Percentiles rank a stretch among this genome's conserved stretches.
Conservation (phyloP, 768 basidiomycete species). For the Albatrellus ellisii region DNA sequence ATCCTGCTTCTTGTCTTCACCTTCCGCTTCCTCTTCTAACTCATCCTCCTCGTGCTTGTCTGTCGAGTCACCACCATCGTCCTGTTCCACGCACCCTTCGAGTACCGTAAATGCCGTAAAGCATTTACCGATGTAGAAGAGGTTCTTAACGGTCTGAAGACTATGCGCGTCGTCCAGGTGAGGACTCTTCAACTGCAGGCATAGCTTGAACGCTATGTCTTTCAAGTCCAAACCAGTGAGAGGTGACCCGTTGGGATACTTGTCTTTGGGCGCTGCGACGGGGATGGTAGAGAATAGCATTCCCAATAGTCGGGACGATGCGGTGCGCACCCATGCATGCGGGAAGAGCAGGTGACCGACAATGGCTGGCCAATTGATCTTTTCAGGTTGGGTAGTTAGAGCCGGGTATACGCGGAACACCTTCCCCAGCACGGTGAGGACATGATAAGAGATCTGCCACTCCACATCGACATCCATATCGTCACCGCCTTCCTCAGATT, state of each 20-base stretch:
- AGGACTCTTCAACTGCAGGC: constrained; percentile 69
- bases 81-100: constrained; percentile 18
- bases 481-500: constrained; percentile 30
- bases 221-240: constrained; percentile 35
- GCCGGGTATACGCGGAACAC: constrained; percentile 44
- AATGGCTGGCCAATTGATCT: constrained; percentile 51
- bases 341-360: constrained; percentile 68
- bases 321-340: constrained; percentile 88
- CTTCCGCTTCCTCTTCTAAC: constrained; percentile 9
- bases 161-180: constrained; percentile 61
- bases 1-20: constrained; percentile 10
- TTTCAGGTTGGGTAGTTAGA: constrained; percentile 28
- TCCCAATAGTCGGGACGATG: constrained; percentile 66
- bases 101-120: constrained; percentile 26
- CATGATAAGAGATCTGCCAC: constrained; percentile 80
- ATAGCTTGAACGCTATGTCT: constrained; percentile 60
- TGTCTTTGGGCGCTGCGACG: constrained; percentile 21
- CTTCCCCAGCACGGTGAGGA: constrained; percentile 54
- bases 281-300: constrained; percentile 46
- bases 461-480: constrained; percentile 45
- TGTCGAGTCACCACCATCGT: constrained; percentile 19
- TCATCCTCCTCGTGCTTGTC: constrained; percentile 19
- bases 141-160: constrained; percentile 82
- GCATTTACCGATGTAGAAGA: constrained; percentile 86
- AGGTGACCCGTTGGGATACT: constrained; percentile 13